Percentiles rank a stretch among this genome's conserved stretches.
These are phyloP conservation scores for Taiozyma sp. DNA, from an alignment of 1,139 yeast genomes.

Conservation along the genomic window DNA sequence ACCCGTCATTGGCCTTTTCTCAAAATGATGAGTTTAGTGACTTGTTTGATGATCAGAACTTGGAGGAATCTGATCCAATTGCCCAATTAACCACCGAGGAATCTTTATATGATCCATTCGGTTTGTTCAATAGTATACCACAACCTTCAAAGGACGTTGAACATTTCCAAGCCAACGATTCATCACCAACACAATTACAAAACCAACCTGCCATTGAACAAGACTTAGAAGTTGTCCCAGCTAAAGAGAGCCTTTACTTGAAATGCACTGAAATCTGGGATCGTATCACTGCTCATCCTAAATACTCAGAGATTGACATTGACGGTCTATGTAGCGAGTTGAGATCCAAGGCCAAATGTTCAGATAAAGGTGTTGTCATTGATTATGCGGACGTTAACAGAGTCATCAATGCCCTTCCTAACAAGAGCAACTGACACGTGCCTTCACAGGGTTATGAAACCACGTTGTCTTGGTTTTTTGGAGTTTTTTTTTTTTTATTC, in stretches of 20 bases:
- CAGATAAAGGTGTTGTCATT: slow-evolving; percentile 85
- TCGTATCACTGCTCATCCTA: slow-evolving; percentile 88
- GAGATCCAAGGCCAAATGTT: slow-evolving; percentile 91
- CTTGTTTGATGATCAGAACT: slow-evolving; percentile 11
- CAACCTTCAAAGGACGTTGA: neutral
- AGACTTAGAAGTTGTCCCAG: slow-evolving; percentile 44
- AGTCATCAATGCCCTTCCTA: slow-evolving; percentile 21
- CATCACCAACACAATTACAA: neutral
- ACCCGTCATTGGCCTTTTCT: slow-evolving; percentile 42
- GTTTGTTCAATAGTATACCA: slow-evolving; percentile 21
- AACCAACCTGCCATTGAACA: slow-evolving; percentile 1
- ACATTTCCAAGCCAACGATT: slow-evolving; percentile 3
- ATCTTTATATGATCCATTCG: slow-evolving; percentile 61
- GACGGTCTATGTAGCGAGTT: slow-evolving; percentile 89
- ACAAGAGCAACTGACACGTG: neutral
- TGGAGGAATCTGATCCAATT: slow-evolving; percentile 12
- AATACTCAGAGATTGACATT: slow-evolving; percentile 86
- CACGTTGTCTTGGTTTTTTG: neutral
- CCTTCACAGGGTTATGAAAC: neutral
- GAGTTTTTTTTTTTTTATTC: neutral
- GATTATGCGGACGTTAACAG: slow-evolving; percentile 72
- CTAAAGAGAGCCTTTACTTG: slow-evolving; percentile 43
- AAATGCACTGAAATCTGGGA: slow-evolving; percentile 96
- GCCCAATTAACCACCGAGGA: slow-evolving; percentile 44
- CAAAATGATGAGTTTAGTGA: slow-evolving; percentile 17